Base-by-base conservation (phyloP, 116 monocot species). In the Zostera marina region DNA sequence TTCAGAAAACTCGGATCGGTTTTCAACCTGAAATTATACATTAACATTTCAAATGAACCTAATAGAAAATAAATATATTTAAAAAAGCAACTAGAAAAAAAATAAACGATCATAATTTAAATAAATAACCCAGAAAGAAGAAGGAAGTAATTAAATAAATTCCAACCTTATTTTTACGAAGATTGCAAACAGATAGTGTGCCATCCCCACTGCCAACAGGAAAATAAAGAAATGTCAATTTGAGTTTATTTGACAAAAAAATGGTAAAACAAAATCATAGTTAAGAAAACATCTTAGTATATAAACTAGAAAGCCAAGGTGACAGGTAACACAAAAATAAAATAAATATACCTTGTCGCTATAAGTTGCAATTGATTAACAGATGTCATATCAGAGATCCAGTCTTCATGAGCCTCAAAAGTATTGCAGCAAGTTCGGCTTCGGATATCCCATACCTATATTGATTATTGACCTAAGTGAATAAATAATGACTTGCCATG, bases 401-500 rank as follows among this genome's bases (percentile, higher is more conserved):
- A 84, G 46, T 88, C 93, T 67, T 85, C 82, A 70, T 96, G 85
- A 10, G 69, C 82, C 47, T 80, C 62, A 76, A 96, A 96, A 8
- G 85, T 62, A 71, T 82, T 88, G 58, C 89, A 88, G 65, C 89
- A 96, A 67, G 61, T n/a, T 68, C 69, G 73, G 25, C 76, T 63
- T 17, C 94, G 69, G 1, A 89, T 96, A 74, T 96, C 94, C 94
- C 94, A 96, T n/a, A 96, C 85, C 94, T 88, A 61, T 70, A 51
- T 38, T n/a, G 44, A 41, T 13, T 41, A 8, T 15, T 47, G 2
- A 3, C 23, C 19, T 23, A 7, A 54, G 22, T 11, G 22, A 20
- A 54, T 9, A 22, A 54, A 3, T 21, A 19, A 19, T n/a, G 23
- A 54, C 12, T 54, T 13, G 14, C 13, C 3, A 5, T 11, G 22